phyloP scores from a whole-genome alignment of 768 basidiomycete genomes.

The Xanthoconium stramineum region DNA sequence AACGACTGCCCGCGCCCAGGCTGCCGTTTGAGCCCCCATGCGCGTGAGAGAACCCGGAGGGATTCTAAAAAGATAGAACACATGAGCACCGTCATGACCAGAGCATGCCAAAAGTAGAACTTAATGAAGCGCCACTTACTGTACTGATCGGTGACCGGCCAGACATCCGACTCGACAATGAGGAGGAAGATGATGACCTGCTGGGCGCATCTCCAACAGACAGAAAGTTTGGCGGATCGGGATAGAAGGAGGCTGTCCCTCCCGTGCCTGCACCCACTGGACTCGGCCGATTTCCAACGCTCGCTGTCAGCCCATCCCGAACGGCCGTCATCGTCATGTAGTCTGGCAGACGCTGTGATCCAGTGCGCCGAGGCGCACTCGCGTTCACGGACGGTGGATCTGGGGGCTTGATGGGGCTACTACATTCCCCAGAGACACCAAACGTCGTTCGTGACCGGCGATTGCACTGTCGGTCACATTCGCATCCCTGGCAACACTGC shows the following conservation, averaged over 20 bases:
- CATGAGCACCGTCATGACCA: constrained; percentile 5
- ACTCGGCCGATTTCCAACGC: constrained; percentile 16
- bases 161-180: constrained; percentile 32
- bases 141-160: constrained; percentile 29
- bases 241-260: constrained; percentile 15
- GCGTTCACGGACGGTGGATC: constrained; percentile 9
- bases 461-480: constrained; percentile 26
- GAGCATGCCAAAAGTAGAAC: not conserved
- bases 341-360: constrained; percentile 28
- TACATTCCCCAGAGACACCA: constrained; percentile 36
- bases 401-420: constrained; percentile 7
- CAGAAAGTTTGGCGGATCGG: constrained; percentile 23
- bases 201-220: constrained; percentile 25
- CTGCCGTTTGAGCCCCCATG: constrained; percentile 9
- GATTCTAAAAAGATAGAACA: constrained; percentile 14
- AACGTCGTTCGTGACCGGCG: constrained; percentile 24
- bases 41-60: constrained; percentile 22
- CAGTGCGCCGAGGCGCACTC: constrained; percentile 11
- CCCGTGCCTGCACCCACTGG: constrained; percentile 12
- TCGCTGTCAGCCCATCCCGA: constrained; percentile 28
- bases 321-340: constrained; percentile 33
- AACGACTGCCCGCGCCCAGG: constrained; percentile 11
- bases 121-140: constrained; percentile 19
- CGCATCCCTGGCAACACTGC: constrained; percentile 31
- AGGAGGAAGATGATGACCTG: constrained; percentile 32